phyloP scores from a whole-genome alignment of 1,284 basidiomycete species.

The Coniferiporia sulphurascens region DNA sequence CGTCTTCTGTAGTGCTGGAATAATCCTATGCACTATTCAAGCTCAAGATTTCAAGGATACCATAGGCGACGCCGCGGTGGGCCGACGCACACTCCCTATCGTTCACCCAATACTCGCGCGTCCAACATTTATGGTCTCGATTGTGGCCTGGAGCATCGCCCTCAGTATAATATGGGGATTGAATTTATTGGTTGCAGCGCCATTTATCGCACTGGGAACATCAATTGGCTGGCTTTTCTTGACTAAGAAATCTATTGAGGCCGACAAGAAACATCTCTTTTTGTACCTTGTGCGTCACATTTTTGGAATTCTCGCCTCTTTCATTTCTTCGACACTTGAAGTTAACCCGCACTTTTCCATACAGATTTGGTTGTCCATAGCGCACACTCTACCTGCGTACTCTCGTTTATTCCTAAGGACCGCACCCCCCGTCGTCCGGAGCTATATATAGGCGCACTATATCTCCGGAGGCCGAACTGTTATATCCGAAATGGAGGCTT shows the following conservation, averaged over 20 bases:
- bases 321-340: neutral
- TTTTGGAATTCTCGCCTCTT: neutral
- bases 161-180: constrained; percentile 21
- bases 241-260: neutral
- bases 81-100: constrained; percentile 38
- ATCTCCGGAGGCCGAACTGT: no score
- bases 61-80: constrained; percentile 33
- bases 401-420: no score
- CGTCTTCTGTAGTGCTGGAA: constrained; percentile 27
- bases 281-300: constrained; percentile 15
- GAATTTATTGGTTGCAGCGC: neutral
- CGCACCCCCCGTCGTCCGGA: no score
- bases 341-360: neutral
- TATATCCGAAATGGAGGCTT: no score
- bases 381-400: no score
- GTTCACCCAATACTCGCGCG: constrained; percentile 24
- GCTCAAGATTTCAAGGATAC: constrained; percentile 40
- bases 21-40: constrained; percentile 35
- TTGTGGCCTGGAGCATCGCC: constrained; percentile 27
- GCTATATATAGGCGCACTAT: no score
- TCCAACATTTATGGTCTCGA: constrained; percentile 21
- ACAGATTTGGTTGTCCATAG: constrained; percentile 19
- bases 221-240: constrained; percentile 10
- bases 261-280: constrained; percentile 10
- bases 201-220: constrained; percentile 6